A percentile compares a stretch with the other conserved stretches of the same genome.
phyloP scores from a whole-genome alignment of 192 early-diverging fungal species.

The Entomortierella parvispora region DNA sequence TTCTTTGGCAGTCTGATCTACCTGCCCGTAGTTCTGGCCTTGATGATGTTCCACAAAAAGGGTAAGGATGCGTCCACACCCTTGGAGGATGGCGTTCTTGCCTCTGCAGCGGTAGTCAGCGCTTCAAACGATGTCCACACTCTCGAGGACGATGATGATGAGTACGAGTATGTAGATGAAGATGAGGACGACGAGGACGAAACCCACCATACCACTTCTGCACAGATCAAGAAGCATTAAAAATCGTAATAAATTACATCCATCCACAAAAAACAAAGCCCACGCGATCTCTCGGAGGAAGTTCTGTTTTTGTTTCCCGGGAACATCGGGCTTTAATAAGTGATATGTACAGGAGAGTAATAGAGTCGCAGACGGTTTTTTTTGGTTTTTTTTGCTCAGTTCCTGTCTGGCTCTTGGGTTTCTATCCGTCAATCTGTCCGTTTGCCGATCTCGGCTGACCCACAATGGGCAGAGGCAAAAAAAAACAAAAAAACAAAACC shows the following conservation, averaged over 20 bases:
- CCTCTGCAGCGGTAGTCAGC: not conserved
- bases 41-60: slow-evolving; percentile 93
- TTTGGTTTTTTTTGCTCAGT: not conserved
- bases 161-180: slow-evolving; percentile 49
- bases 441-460: no score
- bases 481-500: not conserved
- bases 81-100: not conserved
- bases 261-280: not conserved
- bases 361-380: not conserved
- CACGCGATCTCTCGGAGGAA: no score
- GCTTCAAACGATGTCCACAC: not conserved
- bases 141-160: slow-evolving; percentile 43
- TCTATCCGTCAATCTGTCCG: not conserved
- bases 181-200: slow-evolving; percentile 36
- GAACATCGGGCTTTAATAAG: no score
- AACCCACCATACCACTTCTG: not conserved
- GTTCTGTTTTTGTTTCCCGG: no score
- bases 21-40: slow-evolving; percentile 83
- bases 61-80: slow-evolving; percentile 7
- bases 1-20: slow-evolving; percentile 95
- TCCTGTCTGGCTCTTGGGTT: no score
- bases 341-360: not conserved
- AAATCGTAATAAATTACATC: not conserved
- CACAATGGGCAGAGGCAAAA: not conserved
- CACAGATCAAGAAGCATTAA: not conserved